Percentiles rank a stretch among this genome's conserved stretches.
phyloP scores from a whole-genome alignment of 768 basidiomycete species.

The Leccinum variicolor region DNA sequence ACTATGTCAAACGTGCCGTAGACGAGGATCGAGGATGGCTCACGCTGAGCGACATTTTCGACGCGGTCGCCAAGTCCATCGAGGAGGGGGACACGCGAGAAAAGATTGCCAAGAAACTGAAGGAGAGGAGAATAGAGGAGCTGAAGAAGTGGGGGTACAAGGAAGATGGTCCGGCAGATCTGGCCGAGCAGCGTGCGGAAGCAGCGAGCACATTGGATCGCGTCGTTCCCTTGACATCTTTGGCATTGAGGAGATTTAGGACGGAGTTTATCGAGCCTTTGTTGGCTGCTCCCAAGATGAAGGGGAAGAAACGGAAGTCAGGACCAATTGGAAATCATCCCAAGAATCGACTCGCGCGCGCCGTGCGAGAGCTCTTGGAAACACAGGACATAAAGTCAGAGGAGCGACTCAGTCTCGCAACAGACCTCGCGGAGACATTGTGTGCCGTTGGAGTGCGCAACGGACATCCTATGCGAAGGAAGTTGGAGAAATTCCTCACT shows the following conservation, averaged over 20 bases:
- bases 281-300: slow-evolving; percentile 62
- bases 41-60: slow-evolving; percentile 60
- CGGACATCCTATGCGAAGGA: slow-evolving; percentile 68
- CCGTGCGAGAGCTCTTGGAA: slow-evolving; percentile 63
- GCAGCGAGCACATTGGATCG: slow-evolving; percentile 68
- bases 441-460: slow-evolving; percentile 52
- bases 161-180: slow-evolving; percentile 46
- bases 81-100: slow-evolving; percentile 54
- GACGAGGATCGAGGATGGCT: slow-evolving; percentile 83
- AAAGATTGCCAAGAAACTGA: slow-evolving; percentile 53
- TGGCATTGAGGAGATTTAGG: slow-evolving; percentile 70
- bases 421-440: slow-evolving; percentile 50
- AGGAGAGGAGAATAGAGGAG: slow-evolving; percentile 54
- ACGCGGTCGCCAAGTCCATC: slow-evolving; percentile 53
- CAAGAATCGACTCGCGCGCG: slow-evolving; percentile 66
- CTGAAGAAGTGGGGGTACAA: slow-evolving; percentile 69
- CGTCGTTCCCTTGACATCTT: slow-evolving; percentile 57
- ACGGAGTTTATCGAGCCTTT: slow-evolving; percentile 70
- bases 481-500: slow-evolving; percentile 53
- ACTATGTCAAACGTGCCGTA: slow-evolving; percentile 71
- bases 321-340: slow-evolving; percentile 39
- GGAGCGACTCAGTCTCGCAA: slow-evolving; percentile 44
- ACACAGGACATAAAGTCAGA: slow-evolving; percentile 44
- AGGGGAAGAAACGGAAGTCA: slow-evolving; percentile 45
- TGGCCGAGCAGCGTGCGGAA: slow-evolving; percentile 70